Evolutionary conservation across 768 basidiomycete species (phyloP).

Genomic region (Podaxis sp.): DNA sequence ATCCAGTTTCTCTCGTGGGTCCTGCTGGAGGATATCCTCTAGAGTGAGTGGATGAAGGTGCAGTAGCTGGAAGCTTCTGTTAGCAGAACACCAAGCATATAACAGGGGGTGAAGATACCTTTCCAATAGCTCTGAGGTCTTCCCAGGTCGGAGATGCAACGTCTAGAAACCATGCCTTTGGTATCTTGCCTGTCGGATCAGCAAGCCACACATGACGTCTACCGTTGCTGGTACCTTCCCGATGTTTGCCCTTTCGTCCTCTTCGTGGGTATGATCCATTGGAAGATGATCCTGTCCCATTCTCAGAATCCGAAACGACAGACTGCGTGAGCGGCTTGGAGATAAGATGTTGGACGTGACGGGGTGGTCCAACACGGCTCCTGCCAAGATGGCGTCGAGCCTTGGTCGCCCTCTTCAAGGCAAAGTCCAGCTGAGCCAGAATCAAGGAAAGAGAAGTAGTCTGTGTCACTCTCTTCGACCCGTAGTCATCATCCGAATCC

Average conservation of each 20-base stretch:
- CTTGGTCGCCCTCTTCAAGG: constrained; percentile 33
- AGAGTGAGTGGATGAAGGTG: constrained; percentile 90
- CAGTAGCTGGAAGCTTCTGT: constrained; percentile 47
- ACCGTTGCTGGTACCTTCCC: constrained; percentile 16
- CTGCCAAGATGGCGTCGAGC: constrained; percentile 14
- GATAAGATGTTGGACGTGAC: constrained; percentile 16
- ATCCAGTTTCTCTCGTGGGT: constrained; percentile 90
- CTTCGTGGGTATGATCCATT: constrained; percentile 17
- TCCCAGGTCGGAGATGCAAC: constrained; percentile 84
- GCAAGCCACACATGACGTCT: not conserved
- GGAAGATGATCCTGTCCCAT: not conserved
- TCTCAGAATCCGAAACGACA: not conserved
- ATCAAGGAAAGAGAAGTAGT: constrained; percentile 46
- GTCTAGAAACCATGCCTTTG: constrained; percentile 86
- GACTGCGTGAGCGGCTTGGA: constrained; percentile 1
- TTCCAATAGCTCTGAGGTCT: constrained; percentile 82
- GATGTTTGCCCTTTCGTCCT: constrained; percentile 46
- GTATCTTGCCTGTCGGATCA: constrained; percentile 16
- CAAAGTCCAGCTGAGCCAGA: constrained; percentile 44
- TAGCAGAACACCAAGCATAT: not conserved
- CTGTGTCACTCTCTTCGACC: constrained; percentile 24
- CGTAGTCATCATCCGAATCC: not conserved
- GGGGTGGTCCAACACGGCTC: constrained; percentile 10
- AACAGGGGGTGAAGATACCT: constrained; percentile 40
- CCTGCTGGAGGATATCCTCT: constrained; percentile 90